Evolutionary conservation across 805 yeast species (phyloP), one percentile per base, ranked within the genome.

Genomic region (Yamadazyma ubonensis): DNA sequence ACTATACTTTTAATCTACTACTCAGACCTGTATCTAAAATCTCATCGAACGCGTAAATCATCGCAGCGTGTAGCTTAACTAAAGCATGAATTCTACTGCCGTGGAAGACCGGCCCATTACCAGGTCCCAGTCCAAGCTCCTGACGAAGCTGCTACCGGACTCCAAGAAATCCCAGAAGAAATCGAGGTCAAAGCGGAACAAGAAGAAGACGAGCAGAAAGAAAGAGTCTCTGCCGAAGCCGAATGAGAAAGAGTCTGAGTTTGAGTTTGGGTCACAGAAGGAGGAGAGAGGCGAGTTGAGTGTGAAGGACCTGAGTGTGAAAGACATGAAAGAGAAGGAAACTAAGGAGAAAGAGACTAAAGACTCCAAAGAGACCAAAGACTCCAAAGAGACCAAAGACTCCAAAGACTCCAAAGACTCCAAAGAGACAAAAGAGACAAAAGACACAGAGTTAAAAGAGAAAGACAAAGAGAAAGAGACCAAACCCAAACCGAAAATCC

Each of bases 61-160:
- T n/a, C n/a, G n/a, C n/a, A n/a, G n/a, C n/a, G n/a, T n/a, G n/a
- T n/a, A n/a, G n/a, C n/a, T n/a, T n/a, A n/a, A n/a, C n/a, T n/a
- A n/a, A n/a, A n/a, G n/a, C 16, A 36, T 36, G 39, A 21, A 15
- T n/a, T 36, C 28, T 6, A 16, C 33, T 7, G 32, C 37, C 4
- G 20, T 39, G 36, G 42, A 39, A 20, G 42, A 27, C 34, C 20
- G 42, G 11, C 42, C 42, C 18, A 39, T 33, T 12, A 39, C 42
- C 10, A 33, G 42, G 23, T 39, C 42, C 4, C 23, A 33, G 21
- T 19, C 42, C 29, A 38, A 26, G 26, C 36, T 38, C n/a, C 19
- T 33, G n/a, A 15, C 20, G 18, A n/a, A 5, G 32, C 21, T 17
- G 33, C 9, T 15, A 10, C n/a, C 15, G 31, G 16, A n/a, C n/a